Base-by-base conservation (phyloP, 2,329 filamentous ascomycete genomes). In the Graphilbum fragrans region DNA sequence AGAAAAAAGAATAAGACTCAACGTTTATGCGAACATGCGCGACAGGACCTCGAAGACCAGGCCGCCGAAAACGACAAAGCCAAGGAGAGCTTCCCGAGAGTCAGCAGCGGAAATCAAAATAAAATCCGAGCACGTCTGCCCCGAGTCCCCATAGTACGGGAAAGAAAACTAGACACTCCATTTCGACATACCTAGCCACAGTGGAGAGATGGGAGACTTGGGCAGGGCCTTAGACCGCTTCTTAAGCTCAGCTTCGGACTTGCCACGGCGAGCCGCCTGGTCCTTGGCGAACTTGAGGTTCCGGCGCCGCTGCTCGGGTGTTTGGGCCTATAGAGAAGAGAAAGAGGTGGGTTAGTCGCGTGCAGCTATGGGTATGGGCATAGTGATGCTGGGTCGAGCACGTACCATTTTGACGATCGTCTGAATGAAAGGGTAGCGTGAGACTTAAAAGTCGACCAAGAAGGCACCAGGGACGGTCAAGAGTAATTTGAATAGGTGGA, bases 281-380 rank as follows among this genome's bases (percentile, higher is more conserved):
- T 74, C 70, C 58, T 81, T 80, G 51, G 72, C 79, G 63, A 86
- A 93, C 63, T 82, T 82, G 56, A 75, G 75, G 67, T 92, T 92
- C 48, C 81, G 79, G 56, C 77, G 77, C 60, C 85, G 80, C 69
- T 92, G 86, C 62, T 86, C 75, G 52, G 81, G 84, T 51, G 85
- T 92, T 80, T 90, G 84, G 52, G 79, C 82, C 83, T 87, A 55
- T 7, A 11, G 14, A 12, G 2, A 12, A 21, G 31, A 23, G 29
- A 29, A 12, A 18, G 33, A 3, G 5, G n/a, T 10, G 21, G 21
- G 38, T 36, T 12, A 12, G 33, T 18, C 34, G 43, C 7, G 7
- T 7, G 23, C 23, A 7, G 23, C 7, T 7, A 27, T 12, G 23
- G 23, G 12, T 27, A 12, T 7, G 12, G 7, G 23, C 23, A 12